phyloP scores from a whole-genome alignment of 371 early-diverging fungal species.

The Circinella minor region DNA sequence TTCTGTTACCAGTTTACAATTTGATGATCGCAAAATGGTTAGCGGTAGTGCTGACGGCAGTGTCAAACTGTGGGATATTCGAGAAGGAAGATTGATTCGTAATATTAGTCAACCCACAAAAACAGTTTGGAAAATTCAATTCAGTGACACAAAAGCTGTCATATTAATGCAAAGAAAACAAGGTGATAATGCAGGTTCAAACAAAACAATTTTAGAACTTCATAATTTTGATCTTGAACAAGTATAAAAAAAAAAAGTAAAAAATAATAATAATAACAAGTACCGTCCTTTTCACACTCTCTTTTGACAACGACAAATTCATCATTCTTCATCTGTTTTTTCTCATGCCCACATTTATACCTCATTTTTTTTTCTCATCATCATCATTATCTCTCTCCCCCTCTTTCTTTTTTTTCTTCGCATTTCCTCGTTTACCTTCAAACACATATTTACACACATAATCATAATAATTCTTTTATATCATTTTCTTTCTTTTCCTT shows the following conservation, averaged over 20 bases:
- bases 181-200: conserved; percentile 23
- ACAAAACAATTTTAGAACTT: conserved; percentile 46
- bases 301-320: too few relatives aligned
- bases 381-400: too few relatives aligned
- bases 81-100: conserved; percentile 70
- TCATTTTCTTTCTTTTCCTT: too few relatives aligned
- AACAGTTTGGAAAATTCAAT: conserved; percentile 63
- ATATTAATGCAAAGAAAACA: conserved; percentile 54
- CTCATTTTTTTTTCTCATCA: too few relatives aligned
- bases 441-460: too few relatives aligned
- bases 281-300: too few relatives aligned
- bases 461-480: neutral
- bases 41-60: conserved; percentile 86
- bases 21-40: conserved; percentile 77
- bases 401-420: too few relatives aligned
- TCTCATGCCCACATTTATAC: too few relatives aligned
- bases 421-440: too few relatives aligned
- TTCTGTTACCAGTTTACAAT: conserved; percentile 85
- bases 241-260: neutral
- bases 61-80: conserved; percentile 82
- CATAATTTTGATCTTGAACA: conserved; percentile 42
- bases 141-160: conserved; percentile 61
- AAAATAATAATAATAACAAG: neutral
- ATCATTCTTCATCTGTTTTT: too few relatives aligned
- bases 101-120: conserved; percentile 59